These are phyloP conservation scores for Dictyostelium discoideum DNA, from an alignment of 78 protist species.

Conservation along the genomic window DNA sequence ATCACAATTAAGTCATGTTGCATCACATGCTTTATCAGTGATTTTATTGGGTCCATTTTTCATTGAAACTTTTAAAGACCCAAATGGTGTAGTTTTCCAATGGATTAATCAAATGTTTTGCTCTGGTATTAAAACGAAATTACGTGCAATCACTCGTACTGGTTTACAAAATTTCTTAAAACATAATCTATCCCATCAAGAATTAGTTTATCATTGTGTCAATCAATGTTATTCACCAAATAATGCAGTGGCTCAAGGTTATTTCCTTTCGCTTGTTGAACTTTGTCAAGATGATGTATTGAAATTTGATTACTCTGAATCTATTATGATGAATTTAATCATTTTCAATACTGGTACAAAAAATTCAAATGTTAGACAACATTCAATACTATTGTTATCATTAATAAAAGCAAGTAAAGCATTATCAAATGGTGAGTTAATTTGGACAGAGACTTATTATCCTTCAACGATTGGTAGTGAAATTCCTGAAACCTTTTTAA, in stretches of 20 bases:
- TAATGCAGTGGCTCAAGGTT: conserved; percentile 35
- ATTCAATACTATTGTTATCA: conserved; percentile 7
- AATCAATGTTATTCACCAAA: conserved; percentile 73
- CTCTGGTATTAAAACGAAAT: conserved; percentile 10
- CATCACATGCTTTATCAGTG: conserved; percentile 65
- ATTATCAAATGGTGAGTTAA: neutral
- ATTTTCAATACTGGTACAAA: conserved; percentile 47
- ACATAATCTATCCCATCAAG: conserved; percentile 45
- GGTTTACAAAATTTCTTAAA: conserved; percentile 70
- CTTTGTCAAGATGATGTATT: conserved; percentile 61
- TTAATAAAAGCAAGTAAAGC: conserved; percentile 11
- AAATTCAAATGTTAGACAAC: conserved; percentile 54
- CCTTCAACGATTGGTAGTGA: conserved; percentile 60
- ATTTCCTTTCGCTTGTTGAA: conserved; percentile 52
- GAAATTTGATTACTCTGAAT: conserved; percentile 40
- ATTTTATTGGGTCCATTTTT: conserved; percentile 73
- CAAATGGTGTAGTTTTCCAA: conserved; percentile 64
- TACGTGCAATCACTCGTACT: conserved; percentile 51
- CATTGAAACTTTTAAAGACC: conserved; percentile 57
- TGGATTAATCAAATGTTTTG: conserved; percentile 79
- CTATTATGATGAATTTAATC: conserved; percentile 48
- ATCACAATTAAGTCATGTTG: conserved; percentile 54
- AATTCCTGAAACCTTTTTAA: conserved; percentile 65
- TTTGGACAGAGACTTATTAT: conserved; percentile 25
- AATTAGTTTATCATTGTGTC: conserved; percentile 58